Evolutionary conservation across 805 yeast species (phyloP), one percentile per base, ranked within the genome.

Genomic region (Monosporozyma aerobia): DNA sequence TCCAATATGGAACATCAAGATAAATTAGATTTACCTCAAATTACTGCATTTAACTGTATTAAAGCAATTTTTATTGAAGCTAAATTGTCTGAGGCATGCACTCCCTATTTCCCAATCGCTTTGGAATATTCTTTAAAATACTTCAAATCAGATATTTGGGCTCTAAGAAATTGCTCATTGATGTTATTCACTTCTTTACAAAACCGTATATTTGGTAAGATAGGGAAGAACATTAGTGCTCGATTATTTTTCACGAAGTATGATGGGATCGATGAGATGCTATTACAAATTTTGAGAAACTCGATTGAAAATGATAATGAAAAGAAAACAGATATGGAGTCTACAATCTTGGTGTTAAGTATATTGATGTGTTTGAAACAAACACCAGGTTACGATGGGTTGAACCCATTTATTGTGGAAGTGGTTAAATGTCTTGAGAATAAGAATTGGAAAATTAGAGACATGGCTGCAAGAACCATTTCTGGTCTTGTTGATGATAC

Each of bases 121-220:
- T 69, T 92, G 29, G 73, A 75, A 27, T 65, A 87, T 22, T 74
- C 95, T 0, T 73, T 94, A 44, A 60, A 69, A 2, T 76, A 82
- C 37, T 88, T 92, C 67, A 74, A 79, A 1, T 80, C 87, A 1
- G 71, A 76, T 2, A 73, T 81, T 25, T 92, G 98, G 98, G 82
- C 96, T 0, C 77, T 92, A 29, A 76, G 96, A 63, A 92, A 92
- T 64, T 88, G 97, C 67, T 89, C 96, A 0, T 85, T 90, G 19
- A 94, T 92, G 98, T 73, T 92, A 43, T 92, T 90, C 65, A 83
- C 95, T 0, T 82, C 96, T 0, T 68, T 92, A 44, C 94, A 88
- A 61, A 85, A 83, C 54, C 76, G 92, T 54, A 63, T 94, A 5
- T 90, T 92, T 68, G 95, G 95, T 1, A 78, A 77, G 64, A 52